Conservation (phyloP, 1,139 yeast genomes). For the Wickerhamomyces sp. region DNA sequence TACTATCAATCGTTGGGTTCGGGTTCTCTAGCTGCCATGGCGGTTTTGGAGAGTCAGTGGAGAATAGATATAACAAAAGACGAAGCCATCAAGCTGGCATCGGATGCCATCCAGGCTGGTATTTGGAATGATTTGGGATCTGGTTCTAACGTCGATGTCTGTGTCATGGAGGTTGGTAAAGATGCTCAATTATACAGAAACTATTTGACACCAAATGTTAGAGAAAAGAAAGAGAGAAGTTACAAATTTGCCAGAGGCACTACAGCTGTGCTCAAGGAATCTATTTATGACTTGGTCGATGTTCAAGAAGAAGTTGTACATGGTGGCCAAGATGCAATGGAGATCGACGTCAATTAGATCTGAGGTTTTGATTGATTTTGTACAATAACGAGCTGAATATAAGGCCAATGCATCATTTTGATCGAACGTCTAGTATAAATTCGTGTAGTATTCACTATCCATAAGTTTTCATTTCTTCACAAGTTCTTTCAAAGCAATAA, state of each 20-base stretch:
- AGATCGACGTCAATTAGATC: conserved; percentile 47
- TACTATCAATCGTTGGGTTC: conserved; percentile 90
- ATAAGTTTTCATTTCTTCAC: conserved; percentile 5
- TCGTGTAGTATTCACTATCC: background rate
- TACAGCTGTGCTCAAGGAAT: conserved; percentile 72
- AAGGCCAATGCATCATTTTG: too few relatives aligned
- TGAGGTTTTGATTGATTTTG: too few relatives aligned
- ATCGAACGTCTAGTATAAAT: too few relatives aligned
- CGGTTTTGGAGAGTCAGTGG: conserved; percentile 89
- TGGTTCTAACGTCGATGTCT: conserved; percentile 94
- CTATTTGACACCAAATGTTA: conserved; percentile 83
- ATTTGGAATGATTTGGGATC: conserved; percentile 99
- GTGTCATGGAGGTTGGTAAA: conserved; percentile 91
- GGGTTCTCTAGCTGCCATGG: conserved; percentile 99
- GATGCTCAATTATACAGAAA: conserved; percentile 83
- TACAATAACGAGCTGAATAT: too few relatives aligned
- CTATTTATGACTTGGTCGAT: conserved; percentile 60
- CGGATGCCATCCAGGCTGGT: conserved; percentile 95
- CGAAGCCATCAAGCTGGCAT: conserved; percentile 83
- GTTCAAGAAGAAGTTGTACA: conserved; percentile 59
- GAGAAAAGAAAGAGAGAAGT: conserved; percentile 73
- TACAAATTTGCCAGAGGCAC: conserved; percentile 90
- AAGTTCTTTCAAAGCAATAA: conserved; percentile 46
- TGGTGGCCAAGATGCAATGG: conserved; percentile 54
- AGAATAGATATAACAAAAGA: conserved; percentile 70